Conservation (phyloP, 2,329 filamentous ascomycete species). For the Macrophomina phaseolina region DNA sequence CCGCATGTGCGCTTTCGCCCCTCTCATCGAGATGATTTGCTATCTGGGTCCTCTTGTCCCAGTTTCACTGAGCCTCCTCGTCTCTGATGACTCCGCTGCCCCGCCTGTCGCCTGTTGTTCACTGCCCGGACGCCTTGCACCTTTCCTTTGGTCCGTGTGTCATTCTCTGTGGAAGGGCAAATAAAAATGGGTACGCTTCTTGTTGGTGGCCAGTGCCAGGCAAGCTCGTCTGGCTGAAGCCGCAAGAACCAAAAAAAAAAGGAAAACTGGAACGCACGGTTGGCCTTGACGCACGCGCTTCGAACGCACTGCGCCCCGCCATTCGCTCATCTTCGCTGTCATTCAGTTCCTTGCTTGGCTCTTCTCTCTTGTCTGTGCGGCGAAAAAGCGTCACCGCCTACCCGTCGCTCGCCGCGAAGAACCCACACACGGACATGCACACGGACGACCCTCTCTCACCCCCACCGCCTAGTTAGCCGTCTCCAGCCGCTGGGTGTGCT, state of each 20-base stretch:
- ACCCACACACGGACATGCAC: neutral
- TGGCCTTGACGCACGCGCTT: neutral
- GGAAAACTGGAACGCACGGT: neutral
- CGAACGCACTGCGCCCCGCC: too few relatives aligned
- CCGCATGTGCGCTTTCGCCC: too few relatives aligned
- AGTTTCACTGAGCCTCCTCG: too few relatives aligned
- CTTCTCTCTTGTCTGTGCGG: neutral
- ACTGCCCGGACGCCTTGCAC: neutral
- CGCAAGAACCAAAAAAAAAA: neutral
- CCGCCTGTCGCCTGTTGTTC: neutral
- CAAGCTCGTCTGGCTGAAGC: slow-evolving; percentile 22
- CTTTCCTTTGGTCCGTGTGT: neutral
- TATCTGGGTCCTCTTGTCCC: too few relatives aligned
- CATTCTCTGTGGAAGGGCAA: too few relatives aligned
- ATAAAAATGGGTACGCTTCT: neutral
- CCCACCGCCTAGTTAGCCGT: neutral
- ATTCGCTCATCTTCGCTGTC: neutral
- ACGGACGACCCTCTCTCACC: neutral
- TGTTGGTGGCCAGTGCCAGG: slow-evolving; percentile 11
- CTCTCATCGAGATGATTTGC: neutral
- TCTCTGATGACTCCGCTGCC: neutral
- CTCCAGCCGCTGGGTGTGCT: neutral
- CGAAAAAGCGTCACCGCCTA: slow-evolving; percentile 13
- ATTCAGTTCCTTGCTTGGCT: neutral
- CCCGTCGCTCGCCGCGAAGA: neutral